Evolutionary conservation across 1,284 basidiomycete genomes (phyloP), one percentile per base, ranked within the genome.

Genomic region (Pterulicium gracile): DNA sequence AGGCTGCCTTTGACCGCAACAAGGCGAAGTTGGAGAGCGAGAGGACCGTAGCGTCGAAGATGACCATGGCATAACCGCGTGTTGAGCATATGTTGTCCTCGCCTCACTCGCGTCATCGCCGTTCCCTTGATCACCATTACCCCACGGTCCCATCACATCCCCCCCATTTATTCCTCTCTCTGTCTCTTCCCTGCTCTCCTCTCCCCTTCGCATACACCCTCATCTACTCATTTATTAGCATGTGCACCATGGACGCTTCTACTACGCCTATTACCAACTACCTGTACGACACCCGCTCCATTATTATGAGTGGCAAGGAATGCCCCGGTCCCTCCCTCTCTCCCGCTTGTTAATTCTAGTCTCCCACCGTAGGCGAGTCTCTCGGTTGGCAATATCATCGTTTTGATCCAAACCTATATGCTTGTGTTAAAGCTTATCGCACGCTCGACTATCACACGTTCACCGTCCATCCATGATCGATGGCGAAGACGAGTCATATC

Each of bases 21-120:
- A 89, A 90, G 76, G 73, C 70, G 47, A 87, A 87, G 68, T 68
- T 91, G 50, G 88, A 89, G 71, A 79, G 79, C 54, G 88, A 91
- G 66, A 77, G 82, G 63, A 90, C 88, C n/a, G 80, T 87, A 24
- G 80, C 81, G 27, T 69, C 80, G 57, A 90, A 90, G 79, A 81
- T 91, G 73, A 79, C 81, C 49, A 80, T 77, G 44, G 83, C 81
- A 61, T 89, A 69, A 71, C 49, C 7, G 27, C n/a, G 27, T 32
- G 27, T n/a, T 32, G n/a, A 10, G 27, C 27, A 32, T n/a, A 32
- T 32, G 7, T 32, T 32, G 27, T 32, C 27, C 7, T 32, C 36
- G 36, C n/a, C 36, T 4, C 15, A 7, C 15, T 39, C 36, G n/a
- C 4, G n/a, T 13, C 36, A 39, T 39, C 15, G 15, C 19, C 15